phyloP scores from a whole-genome alignment of 2,329 filamentous ascomycete species.

The Ascochyta viciae-villosae region DNA sequence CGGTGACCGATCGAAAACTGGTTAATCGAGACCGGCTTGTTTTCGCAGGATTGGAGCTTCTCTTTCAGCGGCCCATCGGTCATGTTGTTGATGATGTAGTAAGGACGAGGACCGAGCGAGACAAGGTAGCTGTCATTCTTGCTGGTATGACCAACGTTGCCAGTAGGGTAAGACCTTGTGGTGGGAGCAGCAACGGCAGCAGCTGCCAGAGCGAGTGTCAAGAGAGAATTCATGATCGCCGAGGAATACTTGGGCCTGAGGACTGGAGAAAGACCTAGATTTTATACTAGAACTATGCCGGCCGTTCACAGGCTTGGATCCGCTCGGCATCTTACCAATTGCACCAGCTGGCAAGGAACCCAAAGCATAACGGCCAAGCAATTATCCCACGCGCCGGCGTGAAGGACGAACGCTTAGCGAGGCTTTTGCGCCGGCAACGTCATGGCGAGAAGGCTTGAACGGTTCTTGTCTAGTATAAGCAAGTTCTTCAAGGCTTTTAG shows the following conservation, averaged over 20 bases:
- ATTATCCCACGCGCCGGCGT: conserved; percentile 11
- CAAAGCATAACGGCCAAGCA: conserved; percentile 13
- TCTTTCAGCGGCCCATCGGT: conserved; percentile 65
- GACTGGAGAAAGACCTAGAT: not conserved
- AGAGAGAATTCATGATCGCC: conserved; percentile 7
- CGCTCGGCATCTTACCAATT: not conserved
- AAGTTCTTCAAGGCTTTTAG: conserved; percentile 4
- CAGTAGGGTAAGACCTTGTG: conserved; percentile 8
- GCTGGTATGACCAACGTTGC: conserved; percentile 11
- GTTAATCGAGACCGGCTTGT: conserved; percentile 60
- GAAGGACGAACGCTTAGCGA: conserved; percentile 6
- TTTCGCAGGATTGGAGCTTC: conserved; percentile 65
- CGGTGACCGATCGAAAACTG: conserved; percentile 69
- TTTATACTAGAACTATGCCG: conserved; percentile 6
- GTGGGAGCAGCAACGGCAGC: conserved; percentile 20
- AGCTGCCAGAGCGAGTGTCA: conserved; percentile 18
- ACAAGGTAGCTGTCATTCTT: conserved; percentile 46
- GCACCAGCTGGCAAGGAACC: not conserved
- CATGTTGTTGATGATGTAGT: conserved; percentile 70
- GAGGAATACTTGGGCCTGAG: not conserved
- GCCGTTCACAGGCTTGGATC: not conserved
- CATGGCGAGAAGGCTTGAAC: conserved; percentile 9
- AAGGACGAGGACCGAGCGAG: conserved; percentile 68
- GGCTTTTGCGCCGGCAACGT: conserved; percentile 7
- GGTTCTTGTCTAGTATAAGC: conserved; percentile 12